phyloP scores from a whole-genome alignment of 2,329 filamentous ascomycete species.

The Neopestalotiopsis rosae region DNA sequence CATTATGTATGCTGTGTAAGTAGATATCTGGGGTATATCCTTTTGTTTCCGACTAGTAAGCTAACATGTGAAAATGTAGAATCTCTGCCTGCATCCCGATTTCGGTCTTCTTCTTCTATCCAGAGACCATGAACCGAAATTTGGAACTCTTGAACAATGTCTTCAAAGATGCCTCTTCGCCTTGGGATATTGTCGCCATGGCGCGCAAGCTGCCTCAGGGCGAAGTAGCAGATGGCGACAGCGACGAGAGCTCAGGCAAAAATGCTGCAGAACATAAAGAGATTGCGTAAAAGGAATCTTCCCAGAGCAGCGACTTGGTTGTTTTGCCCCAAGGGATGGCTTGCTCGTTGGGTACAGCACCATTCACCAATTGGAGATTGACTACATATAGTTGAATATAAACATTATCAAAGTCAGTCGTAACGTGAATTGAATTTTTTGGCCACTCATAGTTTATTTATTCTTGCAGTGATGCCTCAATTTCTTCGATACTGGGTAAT shows the following conservation, averaged over 20 bases:
- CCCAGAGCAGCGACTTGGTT: background rate
- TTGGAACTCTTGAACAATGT: slow-evolving; percentile 51
- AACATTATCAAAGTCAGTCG: no score
- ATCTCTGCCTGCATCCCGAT: slow-evolving; percentile 51
- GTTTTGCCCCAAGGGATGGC: no score
- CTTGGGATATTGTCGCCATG: slow-evolving; percentile 37
- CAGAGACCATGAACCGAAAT: slow-evolving; percentile 55
- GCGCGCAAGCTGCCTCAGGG: slow-evolving; percentile 11
- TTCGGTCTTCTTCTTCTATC: slow-evolving; percentile 51
- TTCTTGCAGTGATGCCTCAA: background rate
- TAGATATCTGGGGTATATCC: no score
- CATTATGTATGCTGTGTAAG: slow-evolving; percentile 49
- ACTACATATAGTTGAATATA: no score
- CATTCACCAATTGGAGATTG: no score
- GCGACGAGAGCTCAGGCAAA: background rate
- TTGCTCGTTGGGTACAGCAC: no score
- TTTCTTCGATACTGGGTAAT: background rate
- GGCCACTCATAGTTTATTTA: background rate
- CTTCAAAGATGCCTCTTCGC: slow-evolving; percentile 45
- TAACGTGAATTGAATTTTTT: no score
- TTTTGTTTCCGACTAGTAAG: no score
- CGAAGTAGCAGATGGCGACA: background rate
- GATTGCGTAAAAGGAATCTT: background rate
- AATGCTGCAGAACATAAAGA: background rate
- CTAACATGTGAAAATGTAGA: no score